Base-by-base conservation (phyloP, 2,329 filamentous ascomycete species). In the Beauveria caledonica region DNA sequence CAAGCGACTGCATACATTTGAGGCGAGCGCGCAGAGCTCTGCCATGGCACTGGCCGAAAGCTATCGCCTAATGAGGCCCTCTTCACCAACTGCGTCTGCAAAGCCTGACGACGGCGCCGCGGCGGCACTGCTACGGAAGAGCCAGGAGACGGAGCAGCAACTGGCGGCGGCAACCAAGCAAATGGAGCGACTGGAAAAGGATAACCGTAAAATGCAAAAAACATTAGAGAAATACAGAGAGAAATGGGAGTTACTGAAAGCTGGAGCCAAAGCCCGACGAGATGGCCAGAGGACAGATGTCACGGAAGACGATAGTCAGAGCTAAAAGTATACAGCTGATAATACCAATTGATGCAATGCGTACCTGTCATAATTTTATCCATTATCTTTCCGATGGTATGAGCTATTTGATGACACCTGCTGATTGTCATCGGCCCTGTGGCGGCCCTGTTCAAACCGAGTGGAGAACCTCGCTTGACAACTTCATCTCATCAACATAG, bases 1-100 rank as follows among this genome's bases (percentile, higher is more conserved):
- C 63, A 90, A 88, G 67, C 85, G 93, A 0, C 82, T 99, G n/a
- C 89, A 94, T 68, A 88, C 92, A 63, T 99, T 96, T 76, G 93
- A 99, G 73, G 87, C 91, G 44, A 92, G 90, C 67, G 91, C 92
- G 0, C 94, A 97, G 74, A 91, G 87, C 64, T 92, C 89, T 42
- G 90, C 88, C 58, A 84, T 92, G 74, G 90, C 91, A 3, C 81
- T 97, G 39, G 90, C 92, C 15, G 91, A 97, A 71, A 96, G 90
- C 66, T 86, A 86, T 70, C 78, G 84, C n/a, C 72, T 87, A 6
- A 81, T 84, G 73, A 77, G 80, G 15, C 82, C 83, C 1, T 77
- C 78, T 5, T 86, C 83, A 42, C 83, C 84, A 2, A 67, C 71
- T 63, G 68, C 60, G 53, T 53, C 57, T 15, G 65, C 46, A 57